These are phyloP conservation scores for Mallotus nudiflorus DNA, from an alignment of 345 rosid species.

Conservation along the genomic window DNA sequence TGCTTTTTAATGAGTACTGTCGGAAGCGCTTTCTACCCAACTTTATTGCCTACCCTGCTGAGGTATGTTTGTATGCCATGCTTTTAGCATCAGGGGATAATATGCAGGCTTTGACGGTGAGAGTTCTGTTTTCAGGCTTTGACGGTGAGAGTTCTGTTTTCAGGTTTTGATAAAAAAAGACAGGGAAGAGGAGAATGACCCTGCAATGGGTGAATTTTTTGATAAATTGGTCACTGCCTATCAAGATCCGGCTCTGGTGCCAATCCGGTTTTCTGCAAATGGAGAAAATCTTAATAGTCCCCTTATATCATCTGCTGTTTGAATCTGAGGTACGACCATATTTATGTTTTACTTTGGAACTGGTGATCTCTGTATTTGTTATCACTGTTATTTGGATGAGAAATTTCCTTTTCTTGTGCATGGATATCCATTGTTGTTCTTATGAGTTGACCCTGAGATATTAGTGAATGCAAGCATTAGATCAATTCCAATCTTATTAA, in stretches of 20 bases:
- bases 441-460: not conserved
- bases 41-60: conserved; percentile 76
- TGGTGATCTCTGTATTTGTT: not conserved
- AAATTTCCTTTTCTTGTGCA: not conserved
- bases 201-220: conserved; percentile 60
- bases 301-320: conserved; percentile 53
- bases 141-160: conserved; percentile 8
- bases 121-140: conserved; percentile 41
- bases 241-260: conserved; percentile 75
- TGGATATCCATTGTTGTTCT: not conserved
- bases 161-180: conserved; percentile 82
- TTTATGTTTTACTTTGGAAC: not conserved
- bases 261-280: conserved; percentile 51
- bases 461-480: not conserved
- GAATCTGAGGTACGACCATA: conserved; percentile 29
- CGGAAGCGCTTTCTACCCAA: conserved; percentile 90
- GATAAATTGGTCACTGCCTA: conserved; percentile 58
- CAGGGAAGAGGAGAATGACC: conserved; percentile 55
- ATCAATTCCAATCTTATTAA: not conserved
- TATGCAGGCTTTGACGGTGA: conserved; percentile 9
- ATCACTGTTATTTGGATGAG: conserved; percentile 6
- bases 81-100: not conserved
- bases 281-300: conserved; percentile 60
- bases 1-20: conserved; percentile 94
- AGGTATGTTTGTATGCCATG: conserved; percentile 43